Base-by-base conservation (phyloP, 2,329 filamentous ascomycete genomes). In the Nigrograna mackinnonii region DNA sequence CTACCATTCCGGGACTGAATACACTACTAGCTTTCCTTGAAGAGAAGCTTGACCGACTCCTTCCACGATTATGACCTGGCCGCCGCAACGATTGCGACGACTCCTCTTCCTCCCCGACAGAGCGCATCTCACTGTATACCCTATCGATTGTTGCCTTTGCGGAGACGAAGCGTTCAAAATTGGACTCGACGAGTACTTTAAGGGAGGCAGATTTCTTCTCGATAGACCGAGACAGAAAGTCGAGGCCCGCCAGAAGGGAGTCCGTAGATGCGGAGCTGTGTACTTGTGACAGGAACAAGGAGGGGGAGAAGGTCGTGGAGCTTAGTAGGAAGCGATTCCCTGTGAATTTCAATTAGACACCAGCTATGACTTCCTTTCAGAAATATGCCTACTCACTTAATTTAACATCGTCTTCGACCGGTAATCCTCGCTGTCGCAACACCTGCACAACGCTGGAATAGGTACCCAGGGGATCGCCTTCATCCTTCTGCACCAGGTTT, bases 111-210 rank as follows among this genome's bases (percentile, higher is more conserved):
- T 72, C 69, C 76, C 91, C 78, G 82, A 96, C 79, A 22, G 79
- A 79, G 20, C 80, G 76, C 94, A 99, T 99, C 69, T 99, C 94
- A 49, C 86, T 95, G 72, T 99, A 99, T 39, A 99, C 94, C 71
- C 95, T 95, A 72, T 99, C 94, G 60, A 99, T 97, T 6, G 92
- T 97, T 14, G 92, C 89, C 69, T 99, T 99, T 32, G 94, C 94
- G 50, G 90, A 87, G 42, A 99, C 94, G 73, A 99, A 99, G 53
- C 92, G 87, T 70, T 99, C 95, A 64, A 99, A 99, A 67, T 99
- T 99, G 51, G 89, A 92, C 69, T 99, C 94, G 18, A 99, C 94
- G 14, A 99, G 79, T 9, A 95, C 88, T 66, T 99, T 99, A 47
- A 99, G 80, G 4, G 91, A 96, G 0, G 92, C 94, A 0, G 92